Percentiles rank a stretch among this genome's conserved stretches.
Evolutionary conservation across 208 protist genomes (phyloP).

Genomic region (Wallacemonas collosoma): DNA sequence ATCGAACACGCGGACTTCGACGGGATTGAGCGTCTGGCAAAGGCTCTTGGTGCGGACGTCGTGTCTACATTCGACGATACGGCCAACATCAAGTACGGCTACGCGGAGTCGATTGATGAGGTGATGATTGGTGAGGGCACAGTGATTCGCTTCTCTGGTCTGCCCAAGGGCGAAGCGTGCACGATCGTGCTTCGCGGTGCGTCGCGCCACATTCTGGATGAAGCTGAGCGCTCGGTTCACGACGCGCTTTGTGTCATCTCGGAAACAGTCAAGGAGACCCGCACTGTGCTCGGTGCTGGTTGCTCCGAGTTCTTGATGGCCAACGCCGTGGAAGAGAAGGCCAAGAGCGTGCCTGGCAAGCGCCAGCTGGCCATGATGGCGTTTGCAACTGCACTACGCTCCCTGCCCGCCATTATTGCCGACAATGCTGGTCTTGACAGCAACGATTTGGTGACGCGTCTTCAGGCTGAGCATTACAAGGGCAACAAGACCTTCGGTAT

Average conservation of each 20-base stretch:
- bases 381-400: constrained; percentile 97
- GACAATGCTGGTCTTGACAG: constrained; percentile 98
- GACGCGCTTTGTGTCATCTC: constrained; percentile 99
- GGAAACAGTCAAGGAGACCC: constrained; percentile 95
- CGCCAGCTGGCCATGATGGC: constrained; percentile 94
- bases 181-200: constrained; percentile 99
- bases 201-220: constrained; percentile 98
- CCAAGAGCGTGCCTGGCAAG: constrained; percentile 84
- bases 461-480: constrained; percentile 85
- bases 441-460: constrained; percentile 96
- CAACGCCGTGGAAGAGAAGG: constrained; percentile 96
- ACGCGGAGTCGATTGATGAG: constrained; percentile 97
- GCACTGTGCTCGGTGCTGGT: constrained; percentile 97
- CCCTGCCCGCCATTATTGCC: constrained; percentile 97
- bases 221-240: constrained; percentile 99
- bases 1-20: constrained; percentile 99
- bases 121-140: constrained; percentile 99
- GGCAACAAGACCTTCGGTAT: constrained; percentile 79
- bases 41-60: constrained; percentile 98
- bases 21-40: constrained; percentile 95
- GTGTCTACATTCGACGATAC: constrained; percentile 99
- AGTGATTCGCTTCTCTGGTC: constrained; percentile 98
- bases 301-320: constrained; percentile 99
- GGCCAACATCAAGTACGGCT: constrained; percentile 95
- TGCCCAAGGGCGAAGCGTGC: constrained; percentile 96